Conservation (phyloP, 1,139 yeast species). For the Kluyveromyces sp. region DNA sequence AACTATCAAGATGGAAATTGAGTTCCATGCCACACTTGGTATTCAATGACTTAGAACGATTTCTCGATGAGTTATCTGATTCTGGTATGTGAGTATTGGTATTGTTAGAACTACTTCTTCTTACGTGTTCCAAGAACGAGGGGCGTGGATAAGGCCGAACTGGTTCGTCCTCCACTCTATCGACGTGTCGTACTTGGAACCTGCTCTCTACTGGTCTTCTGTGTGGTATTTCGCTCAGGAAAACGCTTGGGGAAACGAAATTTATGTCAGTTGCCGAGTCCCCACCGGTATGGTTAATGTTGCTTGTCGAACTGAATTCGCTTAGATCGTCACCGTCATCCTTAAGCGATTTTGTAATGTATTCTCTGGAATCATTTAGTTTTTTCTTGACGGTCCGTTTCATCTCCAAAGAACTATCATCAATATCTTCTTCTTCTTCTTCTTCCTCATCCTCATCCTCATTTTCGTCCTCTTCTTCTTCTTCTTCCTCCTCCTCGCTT, state of each 20-base stretch:
- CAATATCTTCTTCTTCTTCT: conserved; percentile 5
- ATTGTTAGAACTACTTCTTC: background rate
- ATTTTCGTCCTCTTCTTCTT: conserved; percentile 15
- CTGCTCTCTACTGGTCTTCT: conserved; percentile 6
- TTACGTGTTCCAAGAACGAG: background rate
- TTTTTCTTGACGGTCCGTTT: no score
- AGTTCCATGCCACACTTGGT: conserved; percentile 24
- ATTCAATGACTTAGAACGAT: background rate
- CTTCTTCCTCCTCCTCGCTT: conserved; percentile 6
- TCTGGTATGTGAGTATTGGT: background rate
- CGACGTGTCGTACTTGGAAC: conserved; percentile 5
- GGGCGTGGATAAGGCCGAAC: background rate
- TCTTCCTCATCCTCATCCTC: conserved; percentile 13
- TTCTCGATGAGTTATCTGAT: background rate
- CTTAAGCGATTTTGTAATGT: conserved; percentile 8
- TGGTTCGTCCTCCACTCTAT: background rate
- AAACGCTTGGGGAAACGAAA: conserved; percentile 9
- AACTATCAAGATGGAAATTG: conserved; percentile 49
- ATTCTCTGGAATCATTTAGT: background rate
- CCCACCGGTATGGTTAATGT: background rate
- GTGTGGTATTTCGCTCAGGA: conserved; percentile 7
- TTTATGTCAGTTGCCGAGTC: background rate
- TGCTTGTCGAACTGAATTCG: background rate
- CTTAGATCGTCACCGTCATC: conserved; percentile 15
- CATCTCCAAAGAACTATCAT: conserved; percentile 1